Percentiles rank a stretch among this genome's conserved stretches.
phyloP scores from a whole-genome alignment of 371 early-diverging fungal species.

The Zopfochytrium polystomum region DNA sequence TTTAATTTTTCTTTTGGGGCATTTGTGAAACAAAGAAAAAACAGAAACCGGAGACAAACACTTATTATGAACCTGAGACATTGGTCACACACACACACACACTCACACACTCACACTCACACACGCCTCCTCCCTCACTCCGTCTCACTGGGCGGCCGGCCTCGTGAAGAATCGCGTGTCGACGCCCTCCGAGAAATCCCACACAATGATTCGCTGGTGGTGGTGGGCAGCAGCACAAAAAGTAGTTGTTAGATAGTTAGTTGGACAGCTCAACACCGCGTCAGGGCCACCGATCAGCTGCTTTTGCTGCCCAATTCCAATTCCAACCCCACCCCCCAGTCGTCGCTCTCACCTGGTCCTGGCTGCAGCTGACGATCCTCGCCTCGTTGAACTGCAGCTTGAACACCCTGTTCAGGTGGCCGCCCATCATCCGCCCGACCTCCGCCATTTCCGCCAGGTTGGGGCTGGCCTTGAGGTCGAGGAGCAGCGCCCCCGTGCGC shows the following conservation, averaged over 20 bases:
- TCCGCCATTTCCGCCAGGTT: no score
- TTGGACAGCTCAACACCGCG: background rate
- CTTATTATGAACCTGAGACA: no score
- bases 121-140: no score
- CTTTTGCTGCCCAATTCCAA: background rate
- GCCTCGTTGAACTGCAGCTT: constrained; percentile 79
- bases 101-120: no score
- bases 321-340: background rate
- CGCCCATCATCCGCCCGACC: no score
- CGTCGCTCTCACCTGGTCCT: constrained; percentile 24
- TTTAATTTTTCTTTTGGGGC: no score
- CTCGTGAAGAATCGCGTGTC: no score
- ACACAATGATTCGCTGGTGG: constrained; percentile 72
- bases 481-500: constrained; percentile 52
- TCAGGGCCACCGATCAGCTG: background rate
- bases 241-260: background rate
- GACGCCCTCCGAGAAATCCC: constrained; percentile 71
- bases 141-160: no score
- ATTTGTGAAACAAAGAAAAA: no score
- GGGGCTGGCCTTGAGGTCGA: constrained; percentile 56
- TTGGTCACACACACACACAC: no score
- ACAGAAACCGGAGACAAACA: no score
- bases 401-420: constrained; percentile 73
- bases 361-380: constrained; percentile 66
- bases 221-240: constrained; percentile 47